Base-by-base conservation (phyloP, 2,329 filamentous ascomycete genomes). In the Penicillium hesseltinei region DNA sequence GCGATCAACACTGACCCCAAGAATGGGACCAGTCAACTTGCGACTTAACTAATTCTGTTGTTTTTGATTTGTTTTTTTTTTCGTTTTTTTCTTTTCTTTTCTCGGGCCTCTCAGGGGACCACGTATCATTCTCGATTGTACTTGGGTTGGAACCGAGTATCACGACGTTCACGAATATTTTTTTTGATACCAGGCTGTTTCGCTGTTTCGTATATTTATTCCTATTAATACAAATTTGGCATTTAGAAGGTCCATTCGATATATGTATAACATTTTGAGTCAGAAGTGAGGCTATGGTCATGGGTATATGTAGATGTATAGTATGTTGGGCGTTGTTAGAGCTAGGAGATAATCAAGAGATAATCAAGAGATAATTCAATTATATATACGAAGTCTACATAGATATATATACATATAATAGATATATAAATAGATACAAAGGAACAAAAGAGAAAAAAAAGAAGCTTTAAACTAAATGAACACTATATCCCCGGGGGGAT, bases 71-170 rank as follows among this genome's bases (percentile, higher is more conserved):
- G 23, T 31, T 36, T 8, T 2, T 8, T 7, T 17, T 40, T 15
- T 23, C 1, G 3, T 1, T 6, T 17, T 40, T 6, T 33, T 49
- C 13, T 42, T 33, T 31, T 53, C 6, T 35, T 2, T 23, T 33
- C 15, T 25, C 15, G 10, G 17, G 10, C 33, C 17, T 51, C 17
- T 33, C 31, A 33, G 29, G 6, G 15, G 19, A 19, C 19, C 25
- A 43, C 36, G 19, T 23, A 42, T 49, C 19, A 19, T 49, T 29
- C n/a, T 39, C 23, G 9, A 48, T 54, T 33, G n/a, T 51, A 27
- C 58, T 59, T 56, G 57, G 62, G 60, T 58, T 56, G 62, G 56
- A 49, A 59, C 62, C 44, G 51, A 64, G 59, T 49, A 13, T 66
- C 38, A 66, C 45, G 62, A 65, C 31, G 40, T 64, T 60, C 29